Evolutionary conservation across 768 basidiomycete genomes (phyloP).

Genomic region (Podaxis sp.): DNA sequence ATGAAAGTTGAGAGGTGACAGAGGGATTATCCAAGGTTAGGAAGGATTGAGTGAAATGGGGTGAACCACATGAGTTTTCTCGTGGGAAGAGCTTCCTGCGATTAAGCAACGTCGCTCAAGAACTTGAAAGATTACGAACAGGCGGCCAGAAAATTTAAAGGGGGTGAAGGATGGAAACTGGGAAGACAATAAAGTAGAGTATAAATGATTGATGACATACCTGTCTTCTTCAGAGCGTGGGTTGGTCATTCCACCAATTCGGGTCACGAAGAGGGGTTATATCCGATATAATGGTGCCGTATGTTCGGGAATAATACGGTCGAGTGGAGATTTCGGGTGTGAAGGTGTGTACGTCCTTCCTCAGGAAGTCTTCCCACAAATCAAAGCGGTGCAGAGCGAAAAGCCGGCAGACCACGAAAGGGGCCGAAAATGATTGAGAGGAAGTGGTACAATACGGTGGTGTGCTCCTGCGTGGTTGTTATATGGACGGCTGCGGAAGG

Average conservation of each 20-base stretch:
- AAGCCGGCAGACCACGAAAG: not conserved
- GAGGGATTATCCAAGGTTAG: not conserved
- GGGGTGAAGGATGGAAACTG: not conserved
- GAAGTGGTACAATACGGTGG: not conserved
- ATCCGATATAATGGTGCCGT: not conserved
- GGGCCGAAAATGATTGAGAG: not conserved
- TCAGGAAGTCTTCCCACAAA: not conserved
- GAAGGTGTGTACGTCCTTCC: not conserved
- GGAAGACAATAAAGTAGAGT: not conserved
- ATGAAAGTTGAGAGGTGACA: not conserved
- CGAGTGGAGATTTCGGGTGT: not conserved
- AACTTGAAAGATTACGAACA: not conserved
- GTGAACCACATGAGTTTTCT: not conserved
- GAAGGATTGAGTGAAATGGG: not conserved
- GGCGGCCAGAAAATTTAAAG: not conserved
- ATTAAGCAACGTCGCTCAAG: not conserved
- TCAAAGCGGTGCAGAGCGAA: not conserved
- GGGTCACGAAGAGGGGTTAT: not conserved
- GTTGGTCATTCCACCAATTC: not conserved
- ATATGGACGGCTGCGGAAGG: not conserved
- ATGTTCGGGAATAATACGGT: not conserved
- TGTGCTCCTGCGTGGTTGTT: not conserved
- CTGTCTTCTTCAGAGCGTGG: not conserved
- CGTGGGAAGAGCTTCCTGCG: not conserved
- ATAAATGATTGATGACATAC: not conserved